Base-by-base conservation (phyloP, 2,329 filamentous ascomycete species). In the Podosphaera aphanis region DNA sequence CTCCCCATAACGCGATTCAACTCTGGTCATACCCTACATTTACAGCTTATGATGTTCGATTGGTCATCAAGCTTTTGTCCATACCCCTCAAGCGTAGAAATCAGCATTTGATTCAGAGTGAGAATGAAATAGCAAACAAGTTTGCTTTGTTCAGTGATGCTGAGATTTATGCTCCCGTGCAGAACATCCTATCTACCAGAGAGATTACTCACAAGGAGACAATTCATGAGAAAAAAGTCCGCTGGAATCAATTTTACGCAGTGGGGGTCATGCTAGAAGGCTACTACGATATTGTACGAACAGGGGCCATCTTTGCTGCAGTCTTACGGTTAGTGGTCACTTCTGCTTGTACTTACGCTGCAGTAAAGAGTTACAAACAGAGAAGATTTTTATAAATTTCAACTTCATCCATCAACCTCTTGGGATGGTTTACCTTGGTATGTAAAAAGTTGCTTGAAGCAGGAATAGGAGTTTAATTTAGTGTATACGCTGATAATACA, bases 21-120 rank as follows among this genome's bases (percentile, higher is more conserved):
- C 58, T 79, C 21, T 81, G 77, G 75, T 69, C 68, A 25, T 79
- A 79, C 54, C 77, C 77, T 0, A 80, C 73, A 1, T 80, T 81
- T 55, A 78, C 75, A 0, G 66, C 70, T 1, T 66, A 65, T 47
- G 77, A 81, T 53, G 64, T 80, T 2, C 64, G 70, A 5, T 61
- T 74, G 27, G 62, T 73, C 10, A 67, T 80, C 46, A 75, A 68
- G 63, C 55, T 74, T 8, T 59, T 79, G 54, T 78, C 74, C 0
- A 69, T 70, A 50, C 60, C 62, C 5, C 69, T 79, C 54, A 69
- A 71, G 47, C 63, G 65, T 49, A 62, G 63, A 46, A 74, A 74
- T 46, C 42, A 55, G 48, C 45, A 46, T 48, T 46, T 55, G 50
- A 44, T 56, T 49, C 48, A 55, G 55, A 15, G 43, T 52, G 18